A percentile compares a stretch with the other conserved stretches of the same genome.
Evolutionary conservation across 345 rosid genomes (phyloP).

Genomic region (Populus pruinosa): DNA sequence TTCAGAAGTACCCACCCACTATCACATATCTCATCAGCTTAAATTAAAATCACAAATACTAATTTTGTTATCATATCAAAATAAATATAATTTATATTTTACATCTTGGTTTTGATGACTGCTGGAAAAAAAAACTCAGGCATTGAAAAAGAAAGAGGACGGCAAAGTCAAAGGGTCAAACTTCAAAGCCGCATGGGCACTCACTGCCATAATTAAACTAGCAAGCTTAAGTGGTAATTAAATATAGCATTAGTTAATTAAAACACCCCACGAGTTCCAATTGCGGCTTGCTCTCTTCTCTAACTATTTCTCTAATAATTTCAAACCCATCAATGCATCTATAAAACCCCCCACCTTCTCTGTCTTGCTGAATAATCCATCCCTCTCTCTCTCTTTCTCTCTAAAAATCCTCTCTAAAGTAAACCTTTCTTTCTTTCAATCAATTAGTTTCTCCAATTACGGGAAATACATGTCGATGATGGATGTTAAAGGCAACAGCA

Average conservation of each 20-base stretch:
- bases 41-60: too few relatives aligned
- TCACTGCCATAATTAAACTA: slow-evolving; percentile 21
- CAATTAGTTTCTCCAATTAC: slow-evolving; percentile 30
- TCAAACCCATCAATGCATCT: slow-evolving; percentile 29
- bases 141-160: background rate
- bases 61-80: too few relatives aligned
- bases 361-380: slow-evolving; percentile 41
- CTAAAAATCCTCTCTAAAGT: slow-evolving; percentile 15
- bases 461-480: slow-evolving; percentile 21
- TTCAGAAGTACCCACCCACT: too few relatives aligned
- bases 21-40: too few relatives aligned
- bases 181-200: slow-evolving; percentile 18
- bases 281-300: slow-evolving; percentile 36
- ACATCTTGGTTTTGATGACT: background rate
- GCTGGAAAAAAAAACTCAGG: background rate
- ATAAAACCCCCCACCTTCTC: slow-evolving; percentile 39
- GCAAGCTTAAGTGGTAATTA: slow-evolving; percentile 27
- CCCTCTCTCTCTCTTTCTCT: slow-evolving; percentile 28
- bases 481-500: slow-evolving; percentile 43
- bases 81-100: too few relatives aligned
- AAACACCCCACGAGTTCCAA: slow-evolving; percentile 13
- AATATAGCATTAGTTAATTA: slow-evolving; percentile 17
- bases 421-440: slow-evolving; percentile 13
- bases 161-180: slow-evolving; percentile 47
- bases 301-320: slow-evolving; percentile 14